Evolutionary conservation across 768 basidiomycete genomes (phyloP).

Genomic region (Infundibulicybe gibba): DNA sequence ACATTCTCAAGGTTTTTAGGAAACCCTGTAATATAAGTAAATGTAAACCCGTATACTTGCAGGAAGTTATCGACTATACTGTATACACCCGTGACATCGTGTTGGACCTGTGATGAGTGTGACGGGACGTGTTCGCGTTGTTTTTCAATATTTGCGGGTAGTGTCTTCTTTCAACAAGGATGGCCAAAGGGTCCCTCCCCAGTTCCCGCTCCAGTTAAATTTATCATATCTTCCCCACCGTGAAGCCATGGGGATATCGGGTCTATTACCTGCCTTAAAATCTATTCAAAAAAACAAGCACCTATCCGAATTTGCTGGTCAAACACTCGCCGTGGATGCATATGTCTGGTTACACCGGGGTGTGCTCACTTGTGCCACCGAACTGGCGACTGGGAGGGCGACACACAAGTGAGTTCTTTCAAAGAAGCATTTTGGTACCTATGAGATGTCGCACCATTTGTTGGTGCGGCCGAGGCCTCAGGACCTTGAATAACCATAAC

Average conservation of each 20-base stretch:
- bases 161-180: background rate
- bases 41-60: too few species aligned
- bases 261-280: slow-evolving; percentile 86
- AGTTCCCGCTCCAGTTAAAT: background rate
- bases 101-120: slow-evolving; percentile 1
- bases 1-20: too few species aligned
- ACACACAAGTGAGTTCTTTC: slow-evolving; percentile 70
- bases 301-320: slow-evolving; percentile 78
- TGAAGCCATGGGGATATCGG: slow-evolving; percentile 83
- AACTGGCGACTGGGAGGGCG: slow-evolving; percentile 79
- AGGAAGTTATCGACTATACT: too few species aligned
- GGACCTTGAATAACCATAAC: background rate
- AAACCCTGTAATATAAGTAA: too few species aligned
- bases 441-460: background rate
- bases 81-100: background rate
- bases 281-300: slow-evolving; percentile 78
- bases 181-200: too few species aligned
- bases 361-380: slow-evolving; percentile 85
- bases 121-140: slow-evolving; percentile 12
- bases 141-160: slow-evolving; percentile 4
- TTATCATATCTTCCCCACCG: slow-evolving; percentile 1
- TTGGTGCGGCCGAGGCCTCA: background rate
- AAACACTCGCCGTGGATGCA: slow-evolving; percentile 89
- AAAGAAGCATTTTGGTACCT: background rate
- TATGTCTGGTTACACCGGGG: slow-evolving; percentile 95